These are phyloP conservation scores for Rosa hybrid DNA, from an alignment of 331 rosid genomes.

Conservation along the genomic window DNA sequence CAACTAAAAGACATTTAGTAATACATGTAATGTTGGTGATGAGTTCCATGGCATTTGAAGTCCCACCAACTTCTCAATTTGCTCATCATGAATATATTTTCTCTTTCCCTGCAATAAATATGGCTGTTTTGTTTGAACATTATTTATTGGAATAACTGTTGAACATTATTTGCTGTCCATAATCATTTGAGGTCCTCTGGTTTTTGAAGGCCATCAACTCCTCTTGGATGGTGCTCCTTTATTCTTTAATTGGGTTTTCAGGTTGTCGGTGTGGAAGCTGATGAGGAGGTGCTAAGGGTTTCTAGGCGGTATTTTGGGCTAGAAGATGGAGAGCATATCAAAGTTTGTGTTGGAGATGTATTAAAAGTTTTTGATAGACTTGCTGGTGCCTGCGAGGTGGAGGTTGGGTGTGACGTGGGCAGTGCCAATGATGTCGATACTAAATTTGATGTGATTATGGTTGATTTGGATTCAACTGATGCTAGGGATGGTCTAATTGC, in stretches of 20 bases:
- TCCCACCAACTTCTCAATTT: too few species aligned
- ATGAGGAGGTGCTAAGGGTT: constrained; percentile 61
- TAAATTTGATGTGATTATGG: constrained; percentile 62
- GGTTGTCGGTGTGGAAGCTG: constrained; percentile 70
- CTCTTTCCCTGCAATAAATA: too few species aligned
- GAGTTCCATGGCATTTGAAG: too few species aligned
- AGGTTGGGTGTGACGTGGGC: constrained; percentile 18
- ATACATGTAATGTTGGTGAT: too few species aligned
- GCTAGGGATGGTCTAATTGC: constrained; percentile 47
- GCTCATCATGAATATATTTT: too few species aligned
- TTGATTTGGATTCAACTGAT: constrained; percentile 76
- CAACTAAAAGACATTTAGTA: too few species aligned
- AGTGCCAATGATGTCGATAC: constrained; percentile 18
- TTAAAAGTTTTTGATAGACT: constrained; percentile 42
- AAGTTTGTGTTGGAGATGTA: constrained; percentile 55
- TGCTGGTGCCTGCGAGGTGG: constrained; percentile 16
- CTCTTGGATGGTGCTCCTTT: too few species aligned
- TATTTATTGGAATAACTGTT: too few species aligned
- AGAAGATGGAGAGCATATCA: constrained; percentile 41
- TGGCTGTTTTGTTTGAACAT: too few species aligned
- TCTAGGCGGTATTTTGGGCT: constrained; percentile 65
- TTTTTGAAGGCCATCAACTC: too few species aligned
- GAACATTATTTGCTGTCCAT: too few species aligned
- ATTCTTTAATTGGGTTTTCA: constrained; percentile 44
- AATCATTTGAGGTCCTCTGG: too few species aligned